Base-by-base conservation (phyloP, 1,139 yeast genomes). In the Geotrichum aggregatum region DNA sequence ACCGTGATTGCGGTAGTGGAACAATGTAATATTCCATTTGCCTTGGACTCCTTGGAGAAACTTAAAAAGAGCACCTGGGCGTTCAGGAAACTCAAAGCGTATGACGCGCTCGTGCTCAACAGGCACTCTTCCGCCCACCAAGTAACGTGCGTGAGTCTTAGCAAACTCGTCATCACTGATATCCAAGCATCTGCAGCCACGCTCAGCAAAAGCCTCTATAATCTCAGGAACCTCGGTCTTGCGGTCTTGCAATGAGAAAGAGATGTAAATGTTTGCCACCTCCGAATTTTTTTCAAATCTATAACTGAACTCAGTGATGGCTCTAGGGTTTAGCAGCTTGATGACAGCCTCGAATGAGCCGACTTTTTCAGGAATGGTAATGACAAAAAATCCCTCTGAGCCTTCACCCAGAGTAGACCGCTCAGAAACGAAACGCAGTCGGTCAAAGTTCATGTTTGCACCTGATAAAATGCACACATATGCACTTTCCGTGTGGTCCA, bases 361-460 rank as follows among this genome's bases (percentile, higher is more conserved):
- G 11, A 97, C 95, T 50, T 74, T 71, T 69, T 92, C 98, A 13
- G 98, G 98, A 58, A 92, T 88, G 40, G 89, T 83, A 8, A 89
- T 89, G 44, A 87, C 82, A 73, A 92, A 76, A 59, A 95, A 92
- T 10, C 89, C 96, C 72, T 92, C 99, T 62, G 84, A 87, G 52
- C 98, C 98, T 69, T 92, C 98, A 72, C 98, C 99, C 26, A 92
- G 78, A 53, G 88, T 95, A 4, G 98, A 97, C 70, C 99, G 84
- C 71, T 92, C 99, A 56, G 96, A 83, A n/a, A 92, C 98, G 69
- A 92, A 92, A 66, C 99, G 79, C 61, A 92, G 76, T 63, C 99
- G 79, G 70, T 91, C 98, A 67, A 92, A 92, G 71, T 94, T 92
- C 96, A 92, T 91, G 71, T 92, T 92, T 35, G 99, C 99, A 56